Percentiles rank a stretch among this genome's conserved stretches.
These are phyloP conservation scores for Schwanniomyces yamadae DNA, from an alignment of 805 yeast genomes.

Conservation along the genomic window DNA sequence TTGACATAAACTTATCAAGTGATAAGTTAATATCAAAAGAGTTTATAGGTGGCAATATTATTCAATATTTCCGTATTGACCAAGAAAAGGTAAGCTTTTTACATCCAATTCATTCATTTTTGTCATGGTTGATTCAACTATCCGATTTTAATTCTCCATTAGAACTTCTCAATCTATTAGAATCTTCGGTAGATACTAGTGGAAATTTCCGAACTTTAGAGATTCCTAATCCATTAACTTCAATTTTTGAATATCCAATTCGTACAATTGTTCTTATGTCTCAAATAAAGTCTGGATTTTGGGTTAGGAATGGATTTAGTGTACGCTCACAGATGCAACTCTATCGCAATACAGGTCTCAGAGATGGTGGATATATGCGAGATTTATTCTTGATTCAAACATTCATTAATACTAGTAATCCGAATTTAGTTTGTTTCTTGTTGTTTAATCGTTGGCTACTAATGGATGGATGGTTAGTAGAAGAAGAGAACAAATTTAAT, in stretches of 20 bases:
- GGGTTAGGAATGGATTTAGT: constrained; percentile 93
- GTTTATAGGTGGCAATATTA: constrained; percentile 18
- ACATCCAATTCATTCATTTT: constrained; percentile 76
- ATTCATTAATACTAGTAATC: constrained; percentile 48
- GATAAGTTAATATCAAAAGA: constrained; percentile 19
- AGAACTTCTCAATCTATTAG: constrained; percentile 21
- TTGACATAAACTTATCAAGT: constrained; percentile 22
- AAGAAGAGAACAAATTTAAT: constrained; percentile 1
- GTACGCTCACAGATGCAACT: constrained; percentile 76
- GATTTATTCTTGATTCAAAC: constrained; percentile 76
- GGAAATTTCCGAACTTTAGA: constrained; percentile 7
- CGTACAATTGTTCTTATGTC: constrained; percentile 74
- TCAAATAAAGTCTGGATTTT: constrained; percentile 83
- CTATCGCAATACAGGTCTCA: constrained; percentile 71
- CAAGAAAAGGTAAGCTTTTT: constrained; percentile 61
- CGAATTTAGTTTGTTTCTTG: constrained; percentile 56
- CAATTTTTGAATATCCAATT: constrained; percentile 69
- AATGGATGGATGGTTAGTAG: constrained; percentile 27
- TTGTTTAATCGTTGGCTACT: constrained; percentile 72
- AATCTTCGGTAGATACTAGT: constrained; percentile 10
- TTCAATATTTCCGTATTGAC: constrained; percentile 27
- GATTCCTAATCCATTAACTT: constrained; percentile 18
- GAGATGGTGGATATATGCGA: constrained; percentile 80
- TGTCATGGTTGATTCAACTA: constrained; percentile 69
- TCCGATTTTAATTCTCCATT: constrained; percentile 26